Evolutionary conservation across 768 basidiomycete genomes (phyloP).

Genomic region (Tulasnella calospora): DNA sequence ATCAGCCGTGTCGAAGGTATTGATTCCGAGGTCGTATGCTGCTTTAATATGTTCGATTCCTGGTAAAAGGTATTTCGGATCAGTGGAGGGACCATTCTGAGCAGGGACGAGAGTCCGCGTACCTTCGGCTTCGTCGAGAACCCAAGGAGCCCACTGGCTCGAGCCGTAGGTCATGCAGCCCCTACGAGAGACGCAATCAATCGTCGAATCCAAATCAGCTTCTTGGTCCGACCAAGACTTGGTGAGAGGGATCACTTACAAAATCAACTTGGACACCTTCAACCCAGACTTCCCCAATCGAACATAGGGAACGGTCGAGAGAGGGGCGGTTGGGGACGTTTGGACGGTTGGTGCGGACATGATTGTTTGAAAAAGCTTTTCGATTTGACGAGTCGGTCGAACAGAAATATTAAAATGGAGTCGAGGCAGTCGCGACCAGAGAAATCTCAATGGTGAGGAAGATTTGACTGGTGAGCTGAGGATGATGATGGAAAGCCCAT

Average conservation of each 20-base stretch:
- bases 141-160: slow-evolving; percentile 52
- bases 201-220: neutral
- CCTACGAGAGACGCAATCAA: neutral
- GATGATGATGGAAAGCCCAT: neutral
- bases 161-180: slow-evolving; percentile 58
- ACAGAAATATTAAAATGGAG: neutral
- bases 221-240: neutral
- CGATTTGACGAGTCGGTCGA: neutral
- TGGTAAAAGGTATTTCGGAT: neutral
- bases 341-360: neutral
- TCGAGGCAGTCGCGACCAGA: too few species aligned
- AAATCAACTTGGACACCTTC: slow-evolving; percentile 21
- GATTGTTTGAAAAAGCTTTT: neutral
- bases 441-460: too few species aligned
- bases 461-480: too few species aligned
- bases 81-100: too few species aligned
- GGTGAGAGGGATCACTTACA: neutral
- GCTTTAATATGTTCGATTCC: slow-evolving; percentile 21
- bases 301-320: slow-evolving; percentile 14
- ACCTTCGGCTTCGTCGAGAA: slow-evolving; percentile 48
- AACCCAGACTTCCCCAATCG: slow-evolving; percentile 25
- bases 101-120: slow-evolving; percentile 33
- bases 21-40: slow-evolving; percentile 23
- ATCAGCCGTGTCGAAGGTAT: neutral
- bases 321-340: neutral